Conservation (phyloP, 306 rosid species). For the Ormosia emarginata region DNA sequence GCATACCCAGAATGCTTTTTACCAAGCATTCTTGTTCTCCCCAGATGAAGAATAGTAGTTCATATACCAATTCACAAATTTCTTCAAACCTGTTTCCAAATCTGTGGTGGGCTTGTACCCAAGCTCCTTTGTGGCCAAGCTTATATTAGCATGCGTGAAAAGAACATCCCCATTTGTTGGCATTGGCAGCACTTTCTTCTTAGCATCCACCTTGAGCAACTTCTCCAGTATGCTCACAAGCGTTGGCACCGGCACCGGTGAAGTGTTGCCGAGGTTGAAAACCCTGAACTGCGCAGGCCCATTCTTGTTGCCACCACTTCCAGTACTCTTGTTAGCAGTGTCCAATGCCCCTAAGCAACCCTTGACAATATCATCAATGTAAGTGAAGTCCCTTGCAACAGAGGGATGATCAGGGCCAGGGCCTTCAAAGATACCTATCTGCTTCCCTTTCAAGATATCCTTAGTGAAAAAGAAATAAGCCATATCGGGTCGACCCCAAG, state of each 20-base stretch:
- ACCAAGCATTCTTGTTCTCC: constrained; percentile 1
- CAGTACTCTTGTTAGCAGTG: constrained; percentile 35
- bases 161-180: constrained; percentile 33
- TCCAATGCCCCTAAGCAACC: constrained; percentile 45
- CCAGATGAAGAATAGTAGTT: constrained; percentile 15
- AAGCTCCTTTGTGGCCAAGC: constrained; percentile 30
- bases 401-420: neutral
- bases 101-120: constrained; percentile 39
- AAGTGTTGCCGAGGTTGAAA: constrained; percentile 36
- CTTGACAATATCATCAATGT: constrained; percentile 42
- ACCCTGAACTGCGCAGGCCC: constrained; percentile 27
- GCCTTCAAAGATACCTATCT: constrained; percentile 24
- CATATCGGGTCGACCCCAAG: constrained; percentile 52
- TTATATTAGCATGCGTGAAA: constrained; percentile 40
- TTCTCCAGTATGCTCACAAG: constrained; percentile 41
- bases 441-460: constrained; percentile 32
- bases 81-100: constrained; percentile 39
- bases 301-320: constrained; percentile 30
- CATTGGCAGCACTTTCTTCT: constrained; percentile 19
- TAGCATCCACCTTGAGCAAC: constrained; percentile 30
- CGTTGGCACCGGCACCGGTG: constrained; percentile 21
- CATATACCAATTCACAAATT: constrained; percentile 42
- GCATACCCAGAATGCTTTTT: neutral
- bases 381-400: constrained; percentile 44
- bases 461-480: constrained; percentile 41